A percentile compares a stretch with the other conserved stretches of the same genome.
Conservation (phyloP, 2,329 filamentous ascomycete genomes). For the Cordyceps fumosorosea region DNA sequence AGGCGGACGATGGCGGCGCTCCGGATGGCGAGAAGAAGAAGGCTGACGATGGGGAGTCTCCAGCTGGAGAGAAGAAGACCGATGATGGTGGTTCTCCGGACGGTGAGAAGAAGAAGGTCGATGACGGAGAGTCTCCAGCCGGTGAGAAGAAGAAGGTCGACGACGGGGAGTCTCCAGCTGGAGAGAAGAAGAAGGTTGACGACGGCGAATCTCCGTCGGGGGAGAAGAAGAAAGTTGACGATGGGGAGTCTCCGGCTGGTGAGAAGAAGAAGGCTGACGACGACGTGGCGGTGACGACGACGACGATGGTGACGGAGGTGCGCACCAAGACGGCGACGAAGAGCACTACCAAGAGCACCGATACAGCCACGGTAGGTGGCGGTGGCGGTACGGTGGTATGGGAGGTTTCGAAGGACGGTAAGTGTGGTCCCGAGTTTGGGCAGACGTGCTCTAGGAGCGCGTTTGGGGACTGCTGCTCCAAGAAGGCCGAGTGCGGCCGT, state of each 20-base stretch:
- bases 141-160: background rate
- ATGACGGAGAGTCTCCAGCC: constrained; percentile 11
- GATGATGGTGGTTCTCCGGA: too few relatives aligned
- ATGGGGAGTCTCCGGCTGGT: too few relatives aligned
- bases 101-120: too few relatives aligned
- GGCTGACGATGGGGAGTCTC: too few relatives aligned
- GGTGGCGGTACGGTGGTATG: background rate
- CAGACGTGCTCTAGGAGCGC: constrained; percentile 35
- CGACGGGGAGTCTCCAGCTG: constrained; percentile 12
- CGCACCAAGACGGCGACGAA: background rate
- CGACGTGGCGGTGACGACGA: background rate
- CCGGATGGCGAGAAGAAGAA: too few relatives aligned
- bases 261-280: background rate
- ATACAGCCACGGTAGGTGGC: background rate
- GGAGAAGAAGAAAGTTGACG: too few relatives aligned
- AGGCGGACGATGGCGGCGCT: too few relatives aligned
- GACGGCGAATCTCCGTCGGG: too few relatives aligned
- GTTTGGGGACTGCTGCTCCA: constrained; percentile 39
- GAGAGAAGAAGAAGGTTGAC: background rate
- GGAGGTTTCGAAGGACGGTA: constrained; percentile 32
- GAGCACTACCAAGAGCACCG: background rate
- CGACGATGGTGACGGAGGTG: background rate
- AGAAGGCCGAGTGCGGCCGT: constrained; percentile 31
- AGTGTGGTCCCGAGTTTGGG: constrained; percentile 32
- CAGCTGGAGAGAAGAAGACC: too few relatives aligned